Evolutionary conservation across 345 rosid species (phyloP), one percentile per base, ranked within the genome.

Genomic region (Trapa bicornis): DNA sequence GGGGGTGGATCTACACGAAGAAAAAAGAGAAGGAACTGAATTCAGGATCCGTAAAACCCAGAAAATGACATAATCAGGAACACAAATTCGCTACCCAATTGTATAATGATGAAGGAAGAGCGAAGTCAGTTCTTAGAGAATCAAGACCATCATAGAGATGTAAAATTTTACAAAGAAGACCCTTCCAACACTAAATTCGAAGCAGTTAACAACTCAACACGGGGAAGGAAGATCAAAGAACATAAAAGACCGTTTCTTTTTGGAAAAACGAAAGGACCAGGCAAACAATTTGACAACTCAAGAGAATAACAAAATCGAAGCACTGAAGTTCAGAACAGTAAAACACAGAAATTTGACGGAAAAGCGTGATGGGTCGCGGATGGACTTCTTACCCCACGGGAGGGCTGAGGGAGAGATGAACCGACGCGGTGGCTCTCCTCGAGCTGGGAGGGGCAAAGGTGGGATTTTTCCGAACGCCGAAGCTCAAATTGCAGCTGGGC

Each of bases 331-430:
- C 22, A 15, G 66, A 9, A 35, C 13, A 37, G 33, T 22, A 22
- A 37, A 22, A 16, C 29, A n/a, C 0, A 1, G 14, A 33, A 3
- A 22, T 15, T 7, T 29, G 52, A 65, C 14, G 41, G 4, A 48
- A 15, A n/a, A 10, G n/a, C 67, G 6, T 11, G 14, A 47, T 47
- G 37, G 14, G 65, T 16, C 36, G 47, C 37, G 43, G 7, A 37
- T 47, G 16, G 6, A 41, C 5, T 57, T 54, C 48, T 3, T 81
- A 88, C 95, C 87, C 91, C 65, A 71, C 58, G 9, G 80, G 43
- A 45, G 48, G 78, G 64, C 80, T 70, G 47, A 80, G 70, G 15
- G 82, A 73, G 35, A 84, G 86, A 7, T 76, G 75, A 63, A 78
- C 70, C 37, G 86, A 64, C 56, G 43, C 54, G 66, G 43, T 36